Percentiles rank a stretch among this genome's conserved stretches.
phyloP scores from a whole-genome alignment of 2,329 filamentous ascomycete genomes.

The Clonostachys rhizophaga region DNA sequence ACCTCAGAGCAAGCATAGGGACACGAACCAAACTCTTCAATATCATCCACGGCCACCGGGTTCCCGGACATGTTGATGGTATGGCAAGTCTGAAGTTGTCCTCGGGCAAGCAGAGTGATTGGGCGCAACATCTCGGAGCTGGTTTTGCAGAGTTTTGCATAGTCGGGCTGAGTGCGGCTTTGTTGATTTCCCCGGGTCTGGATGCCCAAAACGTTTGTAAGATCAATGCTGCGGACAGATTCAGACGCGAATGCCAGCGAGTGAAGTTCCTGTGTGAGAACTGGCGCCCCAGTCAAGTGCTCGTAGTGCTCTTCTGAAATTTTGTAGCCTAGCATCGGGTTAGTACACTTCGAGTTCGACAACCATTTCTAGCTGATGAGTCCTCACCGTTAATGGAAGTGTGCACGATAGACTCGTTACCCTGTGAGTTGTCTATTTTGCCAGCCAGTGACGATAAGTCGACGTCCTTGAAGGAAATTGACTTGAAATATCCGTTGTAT shows the following conservation, averaged over 20 bases:
- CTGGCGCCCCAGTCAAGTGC: constrained; percentile 39
- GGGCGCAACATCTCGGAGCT: constrained; percentile 39
- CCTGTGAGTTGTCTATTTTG: constrained; percentile 35
- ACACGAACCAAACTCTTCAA: constrained; percentile 40
- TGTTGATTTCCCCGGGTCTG: constrained; percentile 6
- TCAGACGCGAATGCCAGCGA: constrained; percentile 51
- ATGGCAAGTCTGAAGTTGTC: constrained; percentile 41
- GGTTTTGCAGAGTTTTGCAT: constrained; percentile 10
- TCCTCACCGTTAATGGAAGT: constrained; percentile 45
- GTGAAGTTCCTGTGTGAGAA: constrained; percentile 52
- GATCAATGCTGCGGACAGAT: constrained; percentile 48
- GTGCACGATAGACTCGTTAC: constrained; percentile 42
- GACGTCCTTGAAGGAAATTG: constrained; percentile 48
- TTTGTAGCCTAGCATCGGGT: constrained; percentile 27
- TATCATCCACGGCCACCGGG: constrained; percentile 35
- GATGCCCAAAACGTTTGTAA: constrained; percentile 35
- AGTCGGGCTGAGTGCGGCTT: constrained; percentile 5
- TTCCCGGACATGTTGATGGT: constrained; percentile 48
- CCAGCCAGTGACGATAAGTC: constrained; percentile 35
- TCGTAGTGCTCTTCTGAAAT: constrained; percentile 42
- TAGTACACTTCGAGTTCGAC: not conserved
- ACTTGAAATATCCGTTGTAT: constrained; percentile 56
- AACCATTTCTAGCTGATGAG: not conserved
- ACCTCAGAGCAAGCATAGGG: not conserved
- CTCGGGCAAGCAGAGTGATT: constrained; percentile 43